These are phyloP conservation scores for Arthonia radiata DNA, from an alignment of 495 filamentous ascomycete species.

Conservation along the genomic window DNA sequence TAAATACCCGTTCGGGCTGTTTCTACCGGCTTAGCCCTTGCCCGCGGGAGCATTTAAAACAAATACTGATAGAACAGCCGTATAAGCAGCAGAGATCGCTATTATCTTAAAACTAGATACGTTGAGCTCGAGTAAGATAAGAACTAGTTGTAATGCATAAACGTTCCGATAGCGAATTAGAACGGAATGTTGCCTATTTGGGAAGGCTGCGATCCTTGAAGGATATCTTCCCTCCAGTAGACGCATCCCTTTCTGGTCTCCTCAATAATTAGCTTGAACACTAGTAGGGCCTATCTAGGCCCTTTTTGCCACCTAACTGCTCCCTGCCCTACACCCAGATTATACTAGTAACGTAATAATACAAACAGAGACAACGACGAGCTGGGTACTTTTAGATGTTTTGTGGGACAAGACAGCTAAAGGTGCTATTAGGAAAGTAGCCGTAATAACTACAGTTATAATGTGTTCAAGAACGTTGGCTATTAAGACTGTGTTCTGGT, in stretches of 20 bases:
- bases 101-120: constrained; percentile 11
- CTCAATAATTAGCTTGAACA: too few relatives aligned
- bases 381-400: constrained; percentile 2
- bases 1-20: too few relatives aligned
- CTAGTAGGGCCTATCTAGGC: too few relatives aligned
- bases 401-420: constrained; percentile 7
- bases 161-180: too few relatives aligned
- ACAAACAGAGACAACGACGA: constrained; percentile 1
- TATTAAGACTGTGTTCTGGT: constrained; percentile 7
- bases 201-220: too few relatives aligned
- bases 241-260: too few relatives aligned
- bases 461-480: constrained; percentile 6
- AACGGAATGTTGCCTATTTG: too few relatives aligned
- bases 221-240: too few relatives aligned
- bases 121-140: constrained; percentile 8
- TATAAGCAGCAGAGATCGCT: constrained; percentile 10
- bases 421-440: constrained; percentile 6
- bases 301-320: too few relatives aligned
- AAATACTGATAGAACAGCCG: constrained; percentile 9
- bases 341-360: constrained; percentile 1
- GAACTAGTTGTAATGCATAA: too few relatives aligned
- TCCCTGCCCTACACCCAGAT: too few relatives aligned
- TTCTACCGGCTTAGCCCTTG: too few relatives aligned
- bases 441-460: constrained; percentile 4
- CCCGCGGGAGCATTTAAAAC: constrained; percentile 5